Evolutionary conservation across 2,329 filamentous ascomycete genomes (phyloP).

Genomic region (Colletotrichum viniferum): DNA sequence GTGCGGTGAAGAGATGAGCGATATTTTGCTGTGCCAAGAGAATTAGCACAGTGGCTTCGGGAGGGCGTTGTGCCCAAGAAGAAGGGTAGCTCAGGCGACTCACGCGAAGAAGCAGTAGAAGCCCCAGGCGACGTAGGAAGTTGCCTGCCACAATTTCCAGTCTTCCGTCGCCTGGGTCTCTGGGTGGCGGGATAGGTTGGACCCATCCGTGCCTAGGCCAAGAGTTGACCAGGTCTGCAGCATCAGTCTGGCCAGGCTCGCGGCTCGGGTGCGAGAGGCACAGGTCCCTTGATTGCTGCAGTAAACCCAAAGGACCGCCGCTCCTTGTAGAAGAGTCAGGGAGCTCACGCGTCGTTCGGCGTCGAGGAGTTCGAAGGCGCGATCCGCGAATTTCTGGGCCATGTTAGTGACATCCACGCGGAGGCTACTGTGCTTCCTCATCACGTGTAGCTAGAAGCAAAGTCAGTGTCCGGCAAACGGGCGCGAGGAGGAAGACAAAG

Average conservation of each 20-base stretch:
- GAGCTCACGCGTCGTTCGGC: neutral
- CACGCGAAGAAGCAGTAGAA: conserved; percentile 27
- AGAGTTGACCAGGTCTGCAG: neutral
- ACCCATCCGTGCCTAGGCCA: neutral
- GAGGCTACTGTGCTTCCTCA: neutral
- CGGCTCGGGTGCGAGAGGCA: neutral
- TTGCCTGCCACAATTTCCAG: conserved; percentile 3
- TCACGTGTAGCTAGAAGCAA: neutral
- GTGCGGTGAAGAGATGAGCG: neutral
- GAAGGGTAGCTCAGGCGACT: neutral
- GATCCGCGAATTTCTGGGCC: neutral
- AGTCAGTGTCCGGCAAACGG: neutral
- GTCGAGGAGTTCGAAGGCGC: conserved; percentile 2
- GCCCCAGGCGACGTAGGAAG: conserved; percentile 24
- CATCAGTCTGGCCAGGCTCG: neutral
- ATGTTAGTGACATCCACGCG: neutral
- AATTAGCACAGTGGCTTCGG: no score
- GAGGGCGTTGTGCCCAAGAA: no score
- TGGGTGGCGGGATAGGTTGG: neutral
- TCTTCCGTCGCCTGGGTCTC: neutral
- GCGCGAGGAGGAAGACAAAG: neutral
- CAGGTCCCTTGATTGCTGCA: neutral
- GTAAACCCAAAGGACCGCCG: conserved; percentile 22
- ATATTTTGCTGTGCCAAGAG: neutral
- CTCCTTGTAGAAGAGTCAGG: conserved; percentile 23